Evolutionary conservation across 2,329 filamentous ascomycete genomes (phyloP).

Genomic region (Neophaeococcomyces aloes): DNA sequence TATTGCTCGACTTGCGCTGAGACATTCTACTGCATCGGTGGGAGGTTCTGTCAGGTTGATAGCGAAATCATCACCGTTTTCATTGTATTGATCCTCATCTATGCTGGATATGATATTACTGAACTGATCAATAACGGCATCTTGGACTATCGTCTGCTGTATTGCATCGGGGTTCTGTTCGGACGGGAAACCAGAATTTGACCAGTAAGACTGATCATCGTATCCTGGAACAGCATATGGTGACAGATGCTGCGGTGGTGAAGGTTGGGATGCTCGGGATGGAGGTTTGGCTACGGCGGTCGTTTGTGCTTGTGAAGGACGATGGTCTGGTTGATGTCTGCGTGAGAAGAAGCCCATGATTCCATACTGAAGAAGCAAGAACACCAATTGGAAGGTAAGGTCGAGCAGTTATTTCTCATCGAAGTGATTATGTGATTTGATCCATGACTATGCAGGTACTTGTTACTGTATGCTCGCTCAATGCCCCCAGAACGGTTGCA

Average conservation of each 20-base stretch:
- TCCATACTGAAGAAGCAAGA: slow-evolving; percentile 1
- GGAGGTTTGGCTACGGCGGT: neutral
- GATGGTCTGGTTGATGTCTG: neutral
- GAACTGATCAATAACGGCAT: slow-evolving; percentile 4
- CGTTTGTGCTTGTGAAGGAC: neutral
- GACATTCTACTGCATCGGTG: neutral
- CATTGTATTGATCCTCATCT: slow-evolving; percentile 7
- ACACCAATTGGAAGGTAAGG: too few relatives aligned
- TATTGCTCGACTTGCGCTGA: neutral
- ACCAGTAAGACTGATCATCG: neutral
- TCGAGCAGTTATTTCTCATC: too few relatives aligned
- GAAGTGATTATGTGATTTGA: too few relatives aligned
- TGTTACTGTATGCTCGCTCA: too few relatives aligned
- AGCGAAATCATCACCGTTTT: slow-evolving; percentile 6
- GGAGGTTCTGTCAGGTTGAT: neutral
- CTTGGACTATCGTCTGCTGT: neutral
- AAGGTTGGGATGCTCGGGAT: neutral
- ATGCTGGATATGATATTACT: slow-evolving; percentile 7
- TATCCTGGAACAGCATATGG: neutral
- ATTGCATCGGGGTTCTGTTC: neutral
- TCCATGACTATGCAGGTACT: too few relatives aligned
- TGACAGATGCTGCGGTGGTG: neutral
- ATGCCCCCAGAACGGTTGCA: too few relatives aligned
- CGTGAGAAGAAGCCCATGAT: slow-evolving; percentile 4
- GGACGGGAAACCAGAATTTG: neutral